These are phyloP conservation scores for Oenanthe javanica DNA, from an alignment of 140 eudicot species.

Conservation along the genomic window DNA sequence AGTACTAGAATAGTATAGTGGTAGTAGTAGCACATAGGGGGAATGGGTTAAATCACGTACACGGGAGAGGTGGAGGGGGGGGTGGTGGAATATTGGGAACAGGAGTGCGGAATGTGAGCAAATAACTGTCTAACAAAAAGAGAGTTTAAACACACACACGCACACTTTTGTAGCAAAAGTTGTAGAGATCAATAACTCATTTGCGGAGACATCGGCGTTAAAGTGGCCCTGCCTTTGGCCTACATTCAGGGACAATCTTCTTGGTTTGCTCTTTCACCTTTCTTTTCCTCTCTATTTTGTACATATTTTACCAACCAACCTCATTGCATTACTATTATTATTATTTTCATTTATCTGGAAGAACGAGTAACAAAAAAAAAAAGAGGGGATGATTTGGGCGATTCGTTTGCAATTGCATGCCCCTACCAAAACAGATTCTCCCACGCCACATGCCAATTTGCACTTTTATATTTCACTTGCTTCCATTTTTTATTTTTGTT, in stretches of 20 bases:
- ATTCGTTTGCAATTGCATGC: constrained; percentile 33
- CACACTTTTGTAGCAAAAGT: constrained; percentile 11
- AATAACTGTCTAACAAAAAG: constrained; percentile 16
- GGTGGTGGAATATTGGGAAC: constrained; percentile 31
- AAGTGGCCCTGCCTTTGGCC: constrained; percentile 32
- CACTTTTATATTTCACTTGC: too few species aligned
- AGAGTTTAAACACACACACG: constrained; percentile 23
- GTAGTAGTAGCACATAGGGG: background rate
- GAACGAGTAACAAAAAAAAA: background rate
- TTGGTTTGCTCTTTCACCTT: constrained; percentile 13
- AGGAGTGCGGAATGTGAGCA: constrained; percentile 56
- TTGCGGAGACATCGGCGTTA: constrained; percentile 56
- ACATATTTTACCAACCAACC: constrained; percentile 13
- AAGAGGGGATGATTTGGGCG: constrained; percentile 20
- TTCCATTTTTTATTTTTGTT: background rate
- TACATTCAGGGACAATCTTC: constrained; percentile 29
- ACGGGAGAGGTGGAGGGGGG: background rate
- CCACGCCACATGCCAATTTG: constrained; percentile 36
- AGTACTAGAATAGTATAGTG: background rate
- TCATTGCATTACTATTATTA: background rate
- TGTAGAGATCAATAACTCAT: background rate
- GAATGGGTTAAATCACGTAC: background rate
- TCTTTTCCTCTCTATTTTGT: background rate
- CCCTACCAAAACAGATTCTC: constrained; percentile 44
- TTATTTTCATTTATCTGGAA: constrained; percentile 11